Evolutionary conservation across 495 filamentous ascomycete genomes (phyloP), one percentile per base, ranked within the genome.

Genomic region (Penicillium canariense): DNA sequence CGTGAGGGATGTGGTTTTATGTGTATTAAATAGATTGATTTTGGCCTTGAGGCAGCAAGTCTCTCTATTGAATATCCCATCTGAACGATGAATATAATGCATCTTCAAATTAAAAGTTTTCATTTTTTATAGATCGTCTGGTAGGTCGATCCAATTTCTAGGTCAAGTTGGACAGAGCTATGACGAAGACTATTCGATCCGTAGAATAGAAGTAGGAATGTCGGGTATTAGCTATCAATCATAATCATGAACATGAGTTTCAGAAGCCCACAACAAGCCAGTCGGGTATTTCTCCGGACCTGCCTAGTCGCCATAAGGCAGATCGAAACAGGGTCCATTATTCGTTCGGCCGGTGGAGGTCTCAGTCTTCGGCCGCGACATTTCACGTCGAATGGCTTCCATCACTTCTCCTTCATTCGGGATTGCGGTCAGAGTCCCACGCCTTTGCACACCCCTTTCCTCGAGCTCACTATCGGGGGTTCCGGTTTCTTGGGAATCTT

Each of bases 1-100:
- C 81, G 91, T 32, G 73, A 85, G 27, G 91, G 93, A 1, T 78
- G 96, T 50, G 91, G 85, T 5, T 95, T 97, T 61, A 77, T 96
- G 64, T 81, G 78, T 50, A 84, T 96, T 22, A 96, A 92, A 64
- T 88, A 66, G 38, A 27, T 40, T 23, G 18, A 14, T 5, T 22
- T 12, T 44, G 23, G 23, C 8, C 11, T 17, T 17, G 22, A 17
- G 6, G 10, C 12, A 50, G 25, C 6, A 6, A 32, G 30, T 6
- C 30, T n/a, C 18, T 40, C 36, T 20, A 20, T 32, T 8, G 11
- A 12, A 32, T 22, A 12, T 1, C 10, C 12, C 17, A 34, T 30
- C 10, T 14, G 10, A n/a, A 35, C n/a, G 2, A 48, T 23, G 23
- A 10, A 14, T 17, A 35, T n/a, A 34, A 12, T 14, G 0, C 17